Evolutionary conservation across 371 early-diverging fungal genomes (phyloP), one percentile per base, ranked within the genome.

Genomic region (Syncephalis plumigaleata): DNA sequence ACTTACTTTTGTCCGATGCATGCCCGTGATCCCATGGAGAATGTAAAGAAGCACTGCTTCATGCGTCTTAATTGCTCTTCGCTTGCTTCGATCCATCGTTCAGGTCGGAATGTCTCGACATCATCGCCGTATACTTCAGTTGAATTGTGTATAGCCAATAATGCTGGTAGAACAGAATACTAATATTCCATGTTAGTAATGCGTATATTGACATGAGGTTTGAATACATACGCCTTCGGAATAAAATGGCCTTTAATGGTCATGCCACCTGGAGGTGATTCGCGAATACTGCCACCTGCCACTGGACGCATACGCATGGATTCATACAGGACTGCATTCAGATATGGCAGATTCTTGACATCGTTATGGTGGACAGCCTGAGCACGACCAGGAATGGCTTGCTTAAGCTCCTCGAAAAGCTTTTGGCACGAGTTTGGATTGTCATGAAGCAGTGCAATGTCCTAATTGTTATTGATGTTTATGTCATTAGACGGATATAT

Each of bases 141-240:
- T 31, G 31, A 7, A 31, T 7, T 4, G 11, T 31, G 31, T 7
- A 31, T 31, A 11, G 31, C 31, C 4, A 11, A 31, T 11, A 11
- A 31, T 4, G 11, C 11, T 31, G 31, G 31, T 7, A 7, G 31
- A 31, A 31, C 31, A 11, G 11, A 7, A 31, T 7, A 31, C 31
- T 31, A 11, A 11, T 11, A 31, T 7, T 31, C 11, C 7, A 31
- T 31, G 4, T 31, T 31, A 31, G 11, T 31, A 11, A 31, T 31
- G 31, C 31, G 11, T 31, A 31, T 31, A 31, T 11, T 31, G 11
- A 31, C 11, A 31, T 11, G 4, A 11, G 11, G 11, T 7, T 31
- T 7, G 7, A 31, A 31, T 31, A 47, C 38, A 36, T 47, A 47
- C 47, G 1, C 38, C 38, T 47, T 11, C 47, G 9, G 47, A 18